Evolutionary conservation across 2,329 filamentous ascomycete genomes (phyloP).

Genomic region (Phialocephala sp.): DNA sequence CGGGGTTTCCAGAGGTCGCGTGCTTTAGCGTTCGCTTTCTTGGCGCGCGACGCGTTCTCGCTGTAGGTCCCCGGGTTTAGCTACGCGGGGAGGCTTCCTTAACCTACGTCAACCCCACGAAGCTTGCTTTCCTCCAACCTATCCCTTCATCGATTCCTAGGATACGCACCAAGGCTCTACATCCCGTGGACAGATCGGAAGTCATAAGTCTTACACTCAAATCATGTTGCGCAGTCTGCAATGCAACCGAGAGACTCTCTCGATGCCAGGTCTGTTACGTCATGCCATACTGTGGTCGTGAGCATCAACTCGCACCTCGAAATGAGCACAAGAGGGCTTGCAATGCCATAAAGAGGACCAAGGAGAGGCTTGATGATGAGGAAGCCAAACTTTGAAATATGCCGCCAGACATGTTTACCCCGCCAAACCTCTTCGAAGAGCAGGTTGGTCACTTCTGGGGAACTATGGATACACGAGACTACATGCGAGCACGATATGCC

Average conservation of each 20-base stretch:
- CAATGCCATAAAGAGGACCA: constrained; percentile 44
- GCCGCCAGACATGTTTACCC: constrained; percentile 37
- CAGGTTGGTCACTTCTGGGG: constrained; percentile 51
- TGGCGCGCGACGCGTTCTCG: not conserved
- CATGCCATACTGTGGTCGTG: constrained; percentile 51
- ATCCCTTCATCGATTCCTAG: not conserved
- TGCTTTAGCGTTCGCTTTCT: not conserved
- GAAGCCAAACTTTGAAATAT: constrained; percentile 47
- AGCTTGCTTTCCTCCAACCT: not conserved
- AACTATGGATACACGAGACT: constrained; percentile 48
- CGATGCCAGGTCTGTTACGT: constrained; percentile 51
- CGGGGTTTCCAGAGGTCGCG: not conserved
- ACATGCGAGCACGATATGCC: constrained; percentile 48
- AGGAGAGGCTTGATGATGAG: constrained; percentile 42
- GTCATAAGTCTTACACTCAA: constrained; percentile 12
- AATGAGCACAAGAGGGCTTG: constrained; percentile 49
- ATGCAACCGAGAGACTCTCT: constrained; percentile 40
- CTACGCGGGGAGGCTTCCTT: not conserved
- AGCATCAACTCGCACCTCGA: constrained; percentile 50
- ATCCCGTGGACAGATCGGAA: not conserved
- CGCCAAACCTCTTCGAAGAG: constrained; percentile 47
- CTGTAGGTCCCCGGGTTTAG: not conserved
- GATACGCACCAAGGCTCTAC: not conserved
- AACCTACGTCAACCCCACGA: not conserved
- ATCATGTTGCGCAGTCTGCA: constrained; percentile 34